Evolutionary conservation across 2,329 filamentous ascomycete species (phyloP).

Genomic region (Scleromitrula shiraiana): DNA sequence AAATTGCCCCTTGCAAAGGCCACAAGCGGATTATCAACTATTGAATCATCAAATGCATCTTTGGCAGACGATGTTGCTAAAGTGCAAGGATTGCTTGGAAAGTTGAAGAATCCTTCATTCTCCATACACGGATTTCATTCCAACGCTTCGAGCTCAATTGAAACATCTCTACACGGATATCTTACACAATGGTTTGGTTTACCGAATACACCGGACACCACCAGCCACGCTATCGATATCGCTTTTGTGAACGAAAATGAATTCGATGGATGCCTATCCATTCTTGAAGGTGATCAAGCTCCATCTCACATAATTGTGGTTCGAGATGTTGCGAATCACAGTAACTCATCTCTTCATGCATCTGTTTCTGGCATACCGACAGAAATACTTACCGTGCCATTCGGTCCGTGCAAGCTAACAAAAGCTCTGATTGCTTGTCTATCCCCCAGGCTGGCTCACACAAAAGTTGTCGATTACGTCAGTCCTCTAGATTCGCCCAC

Average conservation of each 20-base stretch:
- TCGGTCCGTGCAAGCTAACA: constrained; percentile 6
- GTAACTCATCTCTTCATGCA: background rate
- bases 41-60: background rate
- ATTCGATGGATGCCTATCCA: background rate
- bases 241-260: constrained; percentile 3
- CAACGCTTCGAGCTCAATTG: background rate
- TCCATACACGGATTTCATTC: constrained; percentile 3
- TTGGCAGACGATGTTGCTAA: background rate
- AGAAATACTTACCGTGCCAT: constrained; percentile 6
- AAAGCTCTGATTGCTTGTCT: constrained; percentile 2
- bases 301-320: constrained; percentile 5
- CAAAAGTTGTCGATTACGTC: background rate
- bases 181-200: constrained; percentile 2
- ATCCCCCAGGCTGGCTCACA: background rate
- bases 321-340: background rate
- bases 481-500: background rate
- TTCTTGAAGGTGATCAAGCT: background rate
- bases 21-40: background rate
- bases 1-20: constrained; percentile 18
- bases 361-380: background rate
- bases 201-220: background rate
- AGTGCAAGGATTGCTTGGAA: background rate
- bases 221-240: background rate
- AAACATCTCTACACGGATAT: background rate
- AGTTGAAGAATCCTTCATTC: background rate